Conservation (phyloP, 129 eudicot genomes). For the Sambucus nigra region DNA sequence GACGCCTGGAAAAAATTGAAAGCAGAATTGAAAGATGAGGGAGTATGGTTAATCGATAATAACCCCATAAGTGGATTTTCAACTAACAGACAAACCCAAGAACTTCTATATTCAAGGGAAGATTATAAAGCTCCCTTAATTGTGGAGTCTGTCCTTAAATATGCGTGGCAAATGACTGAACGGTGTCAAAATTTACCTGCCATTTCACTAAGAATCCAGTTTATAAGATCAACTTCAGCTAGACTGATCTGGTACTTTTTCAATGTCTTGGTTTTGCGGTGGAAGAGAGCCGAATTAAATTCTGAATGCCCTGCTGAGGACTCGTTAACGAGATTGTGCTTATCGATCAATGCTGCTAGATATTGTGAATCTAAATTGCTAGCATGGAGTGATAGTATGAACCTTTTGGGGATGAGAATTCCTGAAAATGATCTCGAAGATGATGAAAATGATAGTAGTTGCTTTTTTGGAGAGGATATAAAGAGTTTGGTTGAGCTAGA, state of each 20-base stretch:
- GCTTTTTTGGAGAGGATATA: conserved; percentile 14
- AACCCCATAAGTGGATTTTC: background rate
- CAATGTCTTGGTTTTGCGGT: conserved; percentile 5
- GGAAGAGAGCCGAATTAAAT: background rate
- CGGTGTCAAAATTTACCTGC: conserved; percentile 12
- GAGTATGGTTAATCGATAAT: conserved; percentile 6
- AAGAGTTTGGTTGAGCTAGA: conserved; percentile 11
- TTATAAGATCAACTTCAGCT: conserved; percentile 6
- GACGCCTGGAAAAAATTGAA: conserved; percentile 18
- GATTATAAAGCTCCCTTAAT: conserved; percentile 15
- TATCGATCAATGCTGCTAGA: conserved; percentile 10
- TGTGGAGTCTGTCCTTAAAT: conserved; percentile 11
- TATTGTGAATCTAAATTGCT: conserved; percentile 9
- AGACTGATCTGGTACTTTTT: conserved; percentile 11
- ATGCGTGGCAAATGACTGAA: conserved; percentile 11
- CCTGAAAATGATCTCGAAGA: conserved; percentile 15
- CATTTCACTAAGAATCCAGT: conserved; percentile 1
- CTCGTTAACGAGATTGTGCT: conserved; percentile 2
- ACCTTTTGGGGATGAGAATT: conserved; percentile 12
- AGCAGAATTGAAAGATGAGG: conserved; percentile 13
- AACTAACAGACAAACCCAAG: background rate
- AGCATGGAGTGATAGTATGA: conserved; percentile 14
- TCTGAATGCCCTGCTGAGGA: conserved; percentile 2
- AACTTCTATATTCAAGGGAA: conserved; percentile 6
- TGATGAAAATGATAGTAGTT: background rate